Percentiles rank a stretch among this genome's conserved stretches.
These are phyloP conservation scores for Rusavskia elegans DNA, from an alignment of 495 filamentous ascomycete genomes.

Conservation along the genomic window DNA sequence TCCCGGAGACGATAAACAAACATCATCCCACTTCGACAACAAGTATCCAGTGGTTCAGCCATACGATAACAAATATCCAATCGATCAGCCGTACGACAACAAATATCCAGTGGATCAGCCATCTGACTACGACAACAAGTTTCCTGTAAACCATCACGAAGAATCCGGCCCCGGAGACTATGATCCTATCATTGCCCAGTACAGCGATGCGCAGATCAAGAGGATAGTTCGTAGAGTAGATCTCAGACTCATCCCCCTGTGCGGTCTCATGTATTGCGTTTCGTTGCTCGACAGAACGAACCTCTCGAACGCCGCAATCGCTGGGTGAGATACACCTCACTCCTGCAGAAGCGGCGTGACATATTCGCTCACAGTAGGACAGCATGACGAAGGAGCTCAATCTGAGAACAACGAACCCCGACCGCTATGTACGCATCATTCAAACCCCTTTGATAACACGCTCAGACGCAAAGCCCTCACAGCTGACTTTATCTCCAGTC, in stretches of 20 bases:
- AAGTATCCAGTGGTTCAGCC: no score
- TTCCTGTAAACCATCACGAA: background rate
- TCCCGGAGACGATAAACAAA: background rate
- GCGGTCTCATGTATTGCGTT: constrained; percentile 50
- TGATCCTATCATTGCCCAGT: background rate
- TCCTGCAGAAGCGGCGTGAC: background rate
- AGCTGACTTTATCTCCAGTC: background rate
- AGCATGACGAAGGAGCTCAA: background rate
- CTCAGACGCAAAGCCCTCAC: background rate
- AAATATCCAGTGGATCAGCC: background rate
- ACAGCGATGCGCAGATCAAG: background rate
- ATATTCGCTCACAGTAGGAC: background rate
- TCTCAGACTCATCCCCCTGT: constrained; percentile 42
- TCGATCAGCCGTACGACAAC: no score
- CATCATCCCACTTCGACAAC: background rate
- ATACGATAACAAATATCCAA: no score
- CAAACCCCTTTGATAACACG: background rate
- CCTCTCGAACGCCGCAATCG: constrained; percentile 44
- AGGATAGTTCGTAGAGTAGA: constrained; percentile 44
- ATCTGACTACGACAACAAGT: background rate
- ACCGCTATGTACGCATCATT: constrained; percentile 32
- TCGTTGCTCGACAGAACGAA: constrained; percentile 58
- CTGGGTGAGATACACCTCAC: constrained; percentile 22
- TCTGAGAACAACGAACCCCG: constrained; percentile 19
- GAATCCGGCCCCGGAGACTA: background rate